Percentiles rank a stretch among this genome's conserved stretches.
phyloP scores from a whole-genome alignment of 768 basidiomycete genomes.

The Dioszegia aurantiaca region DNA sequence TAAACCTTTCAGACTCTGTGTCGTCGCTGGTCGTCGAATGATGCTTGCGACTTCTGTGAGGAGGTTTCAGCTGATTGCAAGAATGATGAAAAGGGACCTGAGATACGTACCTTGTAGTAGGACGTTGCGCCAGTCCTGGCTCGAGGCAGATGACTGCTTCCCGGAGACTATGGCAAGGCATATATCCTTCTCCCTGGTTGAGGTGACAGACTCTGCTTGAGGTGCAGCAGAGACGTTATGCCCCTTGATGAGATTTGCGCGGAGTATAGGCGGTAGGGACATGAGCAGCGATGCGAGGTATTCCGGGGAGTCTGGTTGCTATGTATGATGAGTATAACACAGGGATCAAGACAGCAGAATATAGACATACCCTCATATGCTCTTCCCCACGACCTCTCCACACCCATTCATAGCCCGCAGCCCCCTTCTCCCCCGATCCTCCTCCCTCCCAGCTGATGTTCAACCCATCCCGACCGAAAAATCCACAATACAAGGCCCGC shows the following conservation, averaged over 20 bases:
- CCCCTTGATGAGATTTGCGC: conserved; percentile 39
- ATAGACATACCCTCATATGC: conserved; percentile 16
- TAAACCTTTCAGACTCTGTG: conserved; percentile 81
- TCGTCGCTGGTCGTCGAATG: conserved; percentile 75
- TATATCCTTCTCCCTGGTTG: background rate
- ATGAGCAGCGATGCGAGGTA: conserved; percentile 70
- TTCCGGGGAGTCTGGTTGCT: conserved; percentile 69
- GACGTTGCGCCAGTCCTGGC: conserved; percentile 6
- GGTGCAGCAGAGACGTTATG: background rate
- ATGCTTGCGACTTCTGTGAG: conserved; percentile 68
- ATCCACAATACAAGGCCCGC: conserved; percentile 70
- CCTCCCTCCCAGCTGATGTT: background rate
- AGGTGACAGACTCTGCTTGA: too few relatives aligned
- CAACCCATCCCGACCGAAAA: conserved; percentile 55
- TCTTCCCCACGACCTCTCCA: conserved; percentile 30
- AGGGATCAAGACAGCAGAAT: background rate
- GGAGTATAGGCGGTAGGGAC: conserved; percentile 71
- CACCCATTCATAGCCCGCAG: conserved; percentile 10
- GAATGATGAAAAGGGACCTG: too few relatives aligned
- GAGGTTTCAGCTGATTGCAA: too few relatives aligned
- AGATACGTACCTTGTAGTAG: conserved; percentile 7
- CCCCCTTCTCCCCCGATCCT: conserved; percentile 44
- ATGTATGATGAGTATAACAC: background rate
- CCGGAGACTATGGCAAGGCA: background rate
- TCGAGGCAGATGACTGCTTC: background rate